Evolutionary conservation across 495 filamentous ascomycete genomes (phyloP), one percentile per base, ranked within the genome.

Genomic region (Xylaria longipes): DNA sequence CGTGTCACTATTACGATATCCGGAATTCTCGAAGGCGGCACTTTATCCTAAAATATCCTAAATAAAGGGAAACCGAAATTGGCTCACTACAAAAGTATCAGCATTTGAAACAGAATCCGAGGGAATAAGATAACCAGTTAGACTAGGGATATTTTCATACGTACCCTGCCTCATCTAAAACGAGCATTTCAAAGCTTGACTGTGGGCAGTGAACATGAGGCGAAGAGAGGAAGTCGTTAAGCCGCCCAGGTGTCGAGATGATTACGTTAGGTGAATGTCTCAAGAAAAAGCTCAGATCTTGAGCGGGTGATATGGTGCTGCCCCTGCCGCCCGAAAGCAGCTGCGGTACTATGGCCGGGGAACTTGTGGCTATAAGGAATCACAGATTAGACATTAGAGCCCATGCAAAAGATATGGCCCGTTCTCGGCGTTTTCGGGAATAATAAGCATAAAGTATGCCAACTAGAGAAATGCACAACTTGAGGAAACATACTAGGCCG

Each of bases 201-300:
- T 94, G 90, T 0, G 95, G 90, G 71, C 92, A 93, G 77, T 97
- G 92, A 5, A 98, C 95, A 80, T 97, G 92, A 9, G 90, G 92
- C n/a, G 94, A 97, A 6, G 92, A 92, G 22, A 99, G 88, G 5
- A 98, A 84, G 72, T 98, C 96, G 2, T 95, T 84, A 3, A 99
- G 87, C 46, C 96, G 90, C 0, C 97, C 97, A 1, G 96, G 96
- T 0, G 96, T 98, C 11, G 89, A 91, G 65, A 99, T 90, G 1
- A 99, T 83, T 0, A 99, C 81, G 77, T 98, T 98, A 0, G 96
- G 94, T 5, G 90, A 93, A 50, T 86, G 80, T 63, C 90, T 89
- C 17, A 98, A 82, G 79, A 98, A 99, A 25, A 83, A 80, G 69
- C 91, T 92, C 4, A 98, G 83, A 80, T 98, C 95, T 79, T 97